These are phyloP conservation scores for Cladosporium sphaerospermum DNA, from an alignment of 2,329 filamentous ascomycete genomes.

Conservation along the genomic window DNA sequence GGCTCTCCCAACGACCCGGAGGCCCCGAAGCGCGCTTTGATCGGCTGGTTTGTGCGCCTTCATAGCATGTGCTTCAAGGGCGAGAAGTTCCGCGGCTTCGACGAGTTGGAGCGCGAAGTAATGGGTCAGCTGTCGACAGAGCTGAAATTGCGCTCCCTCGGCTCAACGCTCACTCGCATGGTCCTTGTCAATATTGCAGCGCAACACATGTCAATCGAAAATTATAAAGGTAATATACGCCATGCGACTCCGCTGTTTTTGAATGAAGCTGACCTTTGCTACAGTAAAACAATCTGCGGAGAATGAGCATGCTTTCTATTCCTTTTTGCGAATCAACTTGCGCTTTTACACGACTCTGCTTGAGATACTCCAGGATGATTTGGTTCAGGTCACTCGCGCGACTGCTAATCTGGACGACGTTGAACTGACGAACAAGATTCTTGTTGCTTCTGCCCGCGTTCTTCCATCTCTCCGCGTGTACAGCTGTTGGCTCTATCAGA, in stretches of 20 bases:
- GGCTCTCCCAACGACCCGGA: conserved; percentile 37
- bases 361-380: conserved; percentile 62
- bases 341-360: conserved; percentile 69
- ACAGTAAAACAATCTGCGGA: conserved; percentile 19
- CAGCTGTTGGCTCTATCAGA: conserved; percentile 59
- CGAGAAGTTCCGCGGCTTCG: conserved; percentile 64
- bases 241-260: background rate
- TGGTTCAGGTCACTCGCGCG: conserved; percentile 38
- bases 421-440: conserved; percentile 45
- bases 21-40: conserved; percentile 57
- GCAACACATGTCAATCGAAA: conserved; percentile 62
- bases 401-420: conserved; percentile 5
- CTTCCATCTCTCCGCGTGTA: conserved; percentile 61
- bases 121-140: conserved; percentile 69
- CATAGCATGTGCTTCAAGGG: conserved; percentile 81
- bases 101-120: conserved; percentile 80
- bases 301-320: conserved; percentile 44
- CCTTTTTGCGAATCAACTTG: conserved; percentile 70
- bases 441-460: conserved; percentile 53
- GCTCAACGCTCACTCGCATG: conserved; percentile 67
- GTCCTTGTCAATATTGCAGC: conserved; percentile 81
- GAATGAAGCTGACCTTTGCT: background rate
- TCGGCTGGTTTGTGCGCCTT: conserved; percentile 77
- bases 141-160: conserved; percentile 61
- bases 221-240: conserved; percentile 48